phyloP scores from a whole-genome alignment of 2,329 filamentous ascomycete genomes.

The Claviceps arundinis region DNA sequence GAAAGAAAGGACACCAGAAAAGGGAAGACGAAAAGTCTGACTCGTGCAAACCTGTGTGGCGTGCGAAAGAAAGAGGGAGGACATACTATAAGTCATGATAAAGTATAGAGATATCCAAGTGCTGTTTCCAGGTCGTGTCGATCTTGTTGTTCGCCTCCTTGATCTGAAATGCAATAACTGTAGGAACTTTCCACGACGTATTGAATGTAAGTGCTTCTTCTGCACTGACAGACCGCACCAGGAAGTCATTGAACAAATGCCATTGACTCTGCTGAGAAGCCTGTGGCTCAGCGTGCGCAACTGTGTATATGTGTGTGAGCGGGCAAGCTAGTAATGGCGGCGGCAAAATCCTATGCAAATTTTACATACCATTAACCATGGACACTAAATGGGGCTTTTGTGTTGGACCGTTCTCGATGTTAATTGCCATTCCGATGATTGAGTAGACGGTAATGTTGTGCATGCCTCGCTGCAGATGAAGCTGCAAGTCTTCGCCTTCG shows the following conservation, averaged over 20 bases:
- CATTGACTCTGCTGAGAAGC: slow-evolving; percentile 56
- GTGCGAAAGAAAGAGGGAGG: neutral
- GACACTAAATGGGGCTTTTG: slow-evolving; percentile 86
- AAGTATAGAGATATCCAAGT: slow-evolving; percentile 71
- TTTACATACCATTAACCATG: slow-evolving; percentile 61
- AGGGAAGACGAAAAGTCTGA: neutral
- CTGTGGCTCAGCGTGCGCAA: slow-evolving; percentile 50
- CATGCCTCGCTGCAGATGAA: slow-evolving; percentile 65
- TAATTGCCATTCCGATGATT: slow-evolving; percentile 75
- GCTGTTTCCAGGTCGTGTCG: slow-evolving; percentile 74
- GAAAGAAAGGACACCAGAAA: neutral
- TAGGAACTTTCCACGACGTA: slow-evolving; percentile 82
- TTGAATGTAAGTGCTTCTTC: slow-evolving; percentile 86
- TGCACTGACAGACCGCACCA: slow-evolving; percentile 66
- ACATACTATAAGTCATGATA: slow-evolving; percentile 54
- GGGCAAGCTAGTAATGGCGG: neutral
- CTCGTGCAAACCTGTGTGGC: slow-evolving; percentile 1
- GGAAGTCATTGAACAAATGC: slow-evolving; percentile 96
- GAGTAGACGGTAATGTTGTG: slow-evolving; percentile 84
- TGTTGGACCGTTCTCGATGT: slow-evolving; percentile 74
- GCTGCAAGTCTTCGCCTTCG: slow-evolving; percentile 76
- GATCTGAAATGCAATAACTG: slow-evolving; percentile 73
- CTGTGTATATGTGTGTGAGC: slow-evolving; percentile 22
- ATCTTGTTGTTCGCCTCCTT: slow-evolving; percentile 71
- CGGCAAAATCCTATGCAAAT: neutral